Conservation (phyloP, 1,284 basidiomycete species). For the Ceratobasidium sp. region DNA sequence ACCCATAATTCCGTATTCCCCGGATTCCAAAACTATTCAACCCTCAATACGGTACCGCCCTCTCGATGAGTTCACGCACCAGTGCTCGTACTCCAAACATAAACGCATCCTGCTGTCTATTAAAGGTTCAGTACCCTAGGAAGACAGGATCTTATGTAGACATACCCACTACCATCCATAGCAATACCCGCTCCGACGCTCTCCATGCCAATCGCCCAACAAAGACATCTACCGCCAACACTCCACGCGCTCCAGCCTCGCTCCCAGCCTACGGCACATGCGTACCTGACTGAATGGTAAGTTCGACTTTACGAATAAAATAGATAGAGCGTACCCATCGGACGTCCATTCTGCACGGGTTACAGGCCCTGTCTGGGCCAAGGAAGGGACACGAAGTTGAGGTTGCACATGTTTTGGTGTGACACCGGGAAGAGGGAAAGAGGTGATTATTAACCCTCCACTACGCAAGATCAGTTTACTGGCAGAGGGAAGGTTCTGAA, state of each 20-base stretch:
- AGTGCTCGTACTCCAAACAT: constrained; percentile 81
- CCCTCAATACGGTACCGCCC: constrained; percentile 33
- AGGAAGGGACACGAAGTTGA: constrained; percentile 67
- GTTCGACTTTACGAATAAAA: neutral
- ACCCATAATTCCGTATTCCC: constrained; percentile 90
- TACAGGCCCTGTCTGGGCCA: constrained; percentile 75
- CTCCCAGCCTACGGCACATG: constrained; percentile 95
- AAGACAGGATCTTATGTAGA: constrained; percentile 46
- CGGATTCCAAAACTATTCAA: constrained; percentile 86
- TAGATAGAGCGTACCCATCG: constrained; percentile 73
- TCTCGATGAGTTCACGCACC: constrained; percentile 60
- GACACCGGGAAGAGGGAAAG: constrained; percentile 72
- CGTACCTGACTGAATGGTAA: constrained; percentile 60
- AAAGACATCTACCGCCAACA: constrained; percentile 88
- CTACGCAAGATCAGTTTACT: constrained; percentile 55
- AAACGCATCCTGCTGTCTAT: constrained; percentile 83
- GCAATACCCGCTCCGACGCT: constrained; percentile 61
- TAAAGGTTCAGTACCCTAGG: constrained; percentile 39
- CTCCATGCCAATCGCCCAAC: constrained; percentile 78
- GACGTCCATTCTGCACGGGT: constrained; percentile 88
- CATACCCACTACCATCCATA: constrained; percentile 66
- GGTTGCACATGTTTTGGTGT: constrained; percentile 62
- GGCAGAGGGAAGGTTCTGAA: constrained; percentile 44
- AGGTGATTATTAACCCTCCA: constrained; percentile 71
- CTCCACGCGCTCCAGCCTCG: constrained; percentile 93